A percentile compares a stretch with the other conserved stretches of the same genome.
These are phyloP conservation scores for Paraconiothyrium sp. DNA, from an alignment of 2,329 filamentous ascomycete genomes.

Conservation along the genomic window DNA sequence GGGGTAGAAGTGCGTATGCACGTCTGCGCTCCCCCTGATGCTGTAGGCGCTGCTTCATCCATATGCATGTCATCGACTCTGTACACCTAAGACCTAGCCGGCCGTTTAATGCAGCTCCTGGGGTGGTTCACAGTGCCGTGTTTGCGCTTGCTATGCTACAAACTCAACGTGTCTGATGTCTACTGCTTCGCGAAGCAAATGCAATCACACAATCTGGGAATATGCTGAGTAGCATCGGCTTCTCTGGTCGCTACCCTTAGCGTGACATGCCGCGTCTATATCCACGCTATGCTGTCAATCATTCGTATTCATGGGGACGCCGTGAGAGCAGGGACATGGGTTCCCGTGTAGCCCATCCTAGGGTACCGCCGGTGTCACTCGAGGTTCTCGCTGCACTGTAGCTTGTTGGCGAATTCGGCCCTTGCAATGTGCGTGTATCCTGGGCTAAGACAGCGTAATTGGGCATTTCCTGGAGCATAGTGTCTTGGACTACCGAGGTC, in stretches of 20 bases:
- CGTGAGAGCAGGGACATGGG: neutral
- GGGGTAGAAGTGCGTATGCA: neutral
- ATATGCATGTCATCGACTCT: neutral
- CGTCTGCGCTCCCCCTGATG: too few relatives aligned
- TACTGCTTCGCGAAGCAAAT: neutral
- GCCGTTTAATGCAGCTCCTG: too few relatives aligned
- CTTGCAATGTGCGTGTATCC: neutral
- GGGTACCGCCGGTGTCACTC: neutral
- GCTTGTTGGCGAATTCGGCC: neutral
- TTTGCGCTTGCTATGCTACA: too few relatives aligned
- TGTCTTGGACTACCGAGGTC: neutral
- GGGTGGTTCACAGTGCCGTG: too few relatives aligned
- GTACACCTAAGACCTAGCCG: too few relatives aligned
- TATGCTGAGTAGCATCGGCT: neutral
- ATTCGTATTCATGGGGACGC: neutral
- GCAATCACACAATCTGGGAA: neutral
- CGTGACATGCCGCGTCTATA: neutral
- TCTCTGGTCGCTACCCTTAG: neutral
- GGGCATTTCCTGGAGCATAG: neutral
- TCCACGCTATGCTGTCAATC: neutral
- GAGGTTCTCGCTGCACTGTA: neutral
- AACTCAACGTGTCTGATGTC: neutral
- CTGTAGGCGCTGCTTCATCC: neutral
- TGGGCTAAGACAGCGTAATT: neutral
- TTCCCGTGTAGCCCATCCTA: neutral